A percentile compares a stretch with the other conserved stretches of the same genome.
phyloP scores from a whole-genome alignment of 768 basidiomycete genomes.

The Rhodotorula taiwanensis region DNA sequence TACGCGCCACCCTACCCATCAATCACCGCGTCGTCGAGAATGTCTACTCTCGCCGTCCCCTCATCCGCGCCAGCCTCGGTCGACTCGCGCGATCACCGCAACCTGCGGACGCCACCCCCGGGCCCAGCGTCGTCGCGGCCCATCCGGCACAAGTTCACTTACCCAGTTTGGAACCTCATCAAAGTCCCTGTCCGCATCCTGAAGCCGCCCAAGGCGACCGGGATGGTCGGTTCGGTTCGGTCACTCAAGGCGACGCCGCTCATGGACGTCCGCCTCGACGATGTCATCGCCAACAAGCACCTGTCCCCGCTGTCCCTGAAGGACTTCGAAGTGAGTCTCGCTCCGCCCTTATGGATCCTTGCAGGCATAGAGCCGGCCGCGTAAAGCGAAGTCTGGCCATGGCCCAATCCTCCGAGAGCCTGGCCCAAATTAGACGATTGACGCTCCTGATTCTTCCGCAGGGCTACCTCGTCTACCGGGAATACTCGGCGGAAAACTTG shows the following conservation, averaged over 20 bases:
- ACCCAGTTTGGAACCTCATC: constrained; percentile 24
- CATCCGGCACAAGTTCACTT: neutral
- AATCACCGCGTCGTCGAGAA: neutral
- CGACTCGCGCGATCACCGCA: neutral
- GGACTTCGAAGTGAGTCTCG: constrained; percentile 27
- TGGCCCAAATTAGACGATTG: neutral
- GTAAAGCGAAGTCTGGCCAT: too few species aligned
- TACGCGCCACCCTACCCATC: neutral
- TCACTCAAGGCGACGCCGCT: constrained; percentile 30
- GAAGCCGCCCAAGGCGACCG: constrained; percentile 30
- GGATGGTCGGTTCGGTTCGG: constrained; percentile 32
- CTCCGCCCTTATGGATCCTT: too few species aligned
- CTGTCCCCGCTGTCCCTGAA: constrained; percentile 33
- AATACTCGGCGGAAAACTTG: constrained; percentile 36
- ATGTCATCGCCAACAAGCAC: constrained; percentile 36
- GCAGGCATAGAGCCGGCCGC: too few species aligned
- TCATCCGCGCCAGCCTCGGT: neutral
- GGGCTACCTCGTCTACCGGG: constrained; percentile 37
- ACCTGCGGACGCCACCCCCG: constrained; percentile 1
- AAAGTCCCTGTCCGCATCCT: constrained; percentile 32
- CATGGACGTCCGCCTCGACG: constrained; percentile 28
- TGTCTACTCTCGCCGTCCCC: constrained; percentile 24
- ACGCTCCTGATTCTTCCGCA: neutral
- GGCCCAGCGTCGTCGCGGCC: constrained; percentile 5
- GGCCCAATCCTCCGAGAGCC: too few species aligned